Evolutionary conservation across 2,329 filamentous ascomycete genomes (phyloP), one percentile per base, ranked within the genome.

Genomic region (Gaeumannomyces tritici): DNA sequence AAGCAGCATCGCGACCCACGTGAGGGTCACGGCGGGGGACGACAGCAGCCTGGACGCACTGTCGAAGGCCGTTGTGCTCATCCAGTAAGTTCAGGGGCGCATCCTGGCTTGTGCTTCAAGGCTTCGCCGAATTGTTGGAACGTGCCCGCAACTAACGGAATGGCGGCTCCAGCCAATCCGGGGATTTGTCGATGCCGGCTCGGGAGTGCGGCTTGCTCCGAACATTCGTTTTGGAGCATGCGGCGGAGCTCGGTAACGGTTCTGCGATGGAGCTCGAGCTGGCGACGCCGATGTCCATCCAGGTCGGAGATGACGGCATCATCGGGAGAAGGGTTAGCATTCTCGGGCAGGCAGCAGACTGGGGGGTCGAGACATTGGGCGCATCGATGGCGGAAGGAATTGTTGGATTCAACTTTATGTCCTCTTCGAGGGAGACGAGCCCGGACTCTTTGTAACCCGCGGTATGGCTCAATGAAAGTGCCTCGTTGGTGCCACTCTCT

Each of bases 321-420:
- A 61, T 61, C 8, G 60, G 60, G 3, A 61, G 60, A 47, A 61
- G 60, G 33, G 54, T 61, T 6, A 61, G 51, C 47, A 55, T 61
- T 5, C 27, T 55, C 33, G 31, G 59, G 59, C 24, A 56, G 27
- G 55, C 21, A 27, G 24, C 15, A n/a, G 42, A 21, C 15, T 18
- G 4, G 35, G 11, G 8, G 15, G 13, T 27, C 13, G 27, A 24
- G n/a, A 18, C 4, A 27, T 13, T 42, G 9, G 27, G 35, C 21
- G 13, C 33, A 9, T 27, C 60, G 4, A 55, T 55, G 15, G 60
- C 60, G 8, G 60, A 61, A 18, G 60, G 60, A 7, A 61, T 61
- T 27, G 51, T 61, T n/a, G 60, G 60, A 18, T 61, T 61, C 29
- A 61, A 61, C 31, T 61, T 61, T 28, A 28, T 58, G 12, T 28